Conservation (phyloP, 495 filamentous ascomycete species). For the Lasiosphaeria hispida region DNA sequence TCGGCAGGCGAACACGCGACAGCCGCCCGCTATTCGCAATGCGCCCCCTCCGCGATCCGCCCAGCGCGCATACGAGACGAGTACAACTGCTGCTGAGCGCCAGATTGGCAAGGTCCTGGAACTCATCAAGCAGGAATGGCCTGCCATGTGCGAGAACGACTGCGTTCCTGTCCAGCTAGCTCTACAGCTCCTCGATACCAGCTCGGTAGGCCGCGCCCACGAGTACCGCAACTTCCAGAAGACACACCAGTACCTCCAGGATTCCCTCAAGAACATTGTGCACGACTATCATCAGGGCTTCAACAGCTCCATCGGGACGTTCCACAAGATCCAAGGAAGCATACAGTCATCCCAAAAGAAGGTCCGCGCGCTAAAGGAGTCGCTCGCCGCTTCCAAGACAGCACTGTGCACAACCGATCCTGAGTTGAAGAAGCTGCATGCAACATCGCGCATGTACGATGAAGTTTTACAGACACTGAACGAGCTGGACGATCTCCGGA, state of each 20-base stretch:
- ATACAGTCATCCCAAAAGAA: conserved; percentile 85
- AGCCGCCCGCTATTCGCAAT: conserved; percentile 23
- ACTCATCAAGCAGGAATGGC: conserved; percentile 83
- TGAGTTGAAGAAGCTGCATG: conserved; percentile 82
- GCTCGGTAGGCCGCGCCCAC: conserved; percentile 85
- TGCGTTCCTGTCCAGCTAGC: conserved; percentile 92
- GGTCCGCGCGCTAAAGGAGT: conserved; percentile 77
- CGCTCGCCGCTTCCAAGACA: conserved; percentile 75
- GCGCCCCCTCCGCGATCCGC: conserved; percentile 30
- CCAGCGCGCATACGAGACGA: conserved; percentile 22
- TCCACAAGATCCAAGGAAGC: conserved; percentile 95
- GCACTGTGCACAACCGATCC: conserved; percentile 84
- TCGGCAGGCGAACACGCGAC: conserved; percentile 29
- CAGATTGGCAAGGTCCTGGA: conserved; percentile 50
- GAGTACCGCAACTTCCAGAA: conserved; percentile 79
- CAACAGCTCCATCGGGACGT: conserved; percentile 97
- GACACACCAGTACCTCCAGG: conserved; percentile 80
- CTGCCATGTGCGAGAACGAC: conserved; percentile 79
- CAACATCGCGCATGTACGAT: conserved; percentile 85
- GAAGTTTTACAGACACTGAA: conserved; percentile 80
- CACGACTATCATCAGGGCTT: conserved; percentile 99
- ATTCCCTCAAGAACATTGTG: conserved; percentile 89
- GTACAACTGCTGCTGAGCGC: conserved; percentile 38
- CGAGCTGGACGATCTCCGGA: conserved; percentile 82
- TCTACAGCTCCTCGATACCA: conserved; percentile 87